Evolutionary conservation across 108 stramenopile genomes (phyloP).

Genomic region (Skeletonema grethae): DNA sequence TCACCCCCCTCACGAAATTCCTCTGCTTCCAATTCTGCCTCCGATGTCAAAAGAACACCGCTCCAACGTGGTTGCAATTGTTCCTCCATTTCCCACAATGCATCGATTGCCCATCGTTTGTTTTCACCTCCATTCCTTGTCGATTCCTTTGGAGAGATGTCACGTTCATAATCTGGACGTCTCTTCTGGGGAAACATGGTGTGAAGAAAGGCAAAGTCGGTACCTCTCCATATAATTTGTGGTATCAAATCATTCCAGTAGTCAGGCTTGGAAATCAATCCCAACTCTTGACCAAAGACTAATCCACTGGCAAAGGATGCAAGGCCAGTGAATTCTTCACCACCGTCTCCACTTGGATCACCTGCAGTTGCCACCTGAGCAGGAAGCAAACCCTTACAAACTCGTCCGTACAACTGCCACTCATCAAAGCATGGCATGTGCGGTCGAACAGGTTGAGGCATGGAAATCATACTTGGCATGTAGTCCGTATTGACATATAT

Average conservation of each 20-base stretch:
- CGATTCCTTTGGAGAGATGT: slow-evolving; percentile 12
- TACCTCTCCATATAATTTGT: slow-evolving; percentile 52
- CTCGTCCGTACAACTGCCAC: slow-evolving; percentile 19
- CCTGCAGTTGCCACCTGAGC: not conserved
- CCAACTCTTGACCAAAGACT: slow-evolving; percentile 19
- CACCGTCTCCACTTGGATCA: not conserved
- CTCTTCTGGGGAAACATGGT: slow-evolving; percentile 25
- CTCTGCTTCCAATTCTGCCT: slow-evolving; percentile 39
- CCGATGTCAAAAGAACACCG: slow-evolving; percentile 39
- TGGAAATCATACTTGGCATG: slow-evolving; percentile 38
- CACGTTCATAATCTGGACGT: slow-evolving; percentile 19
- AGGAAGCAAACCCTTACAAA: slow-evolving; percentile 26
- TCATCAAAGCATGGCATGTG: slow-evolving; percentile 34
- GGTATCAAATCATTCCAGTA: slow-evolving; percentile 44
- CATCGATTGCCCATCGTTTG: slow-evolving; percentile 14
- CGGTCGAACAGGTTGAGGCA: slow-evolving; percentile 41
- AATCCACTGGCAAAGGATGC: slow-evolving; percentile 12
- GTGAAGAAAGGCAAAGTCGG: slow-evolving; percentile 38
- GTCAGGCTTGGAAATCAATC: not conserved
- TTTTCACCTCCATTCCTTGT: not conserved
- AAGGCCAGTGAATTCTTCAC: not conserved
- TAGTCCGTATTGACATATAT: slow-evolving; percentile 12
- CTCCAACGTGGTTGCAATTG: slow-evolving; percentile 44
- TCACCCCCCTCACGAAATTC: not conserved
- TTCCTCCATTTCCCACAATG: slow-evolving; percentile 27